These are phyloP conservation scores for Allium cepa DNA, from an alignment of 106 monocot genomes.

Conservation along the genomic window DNA sequence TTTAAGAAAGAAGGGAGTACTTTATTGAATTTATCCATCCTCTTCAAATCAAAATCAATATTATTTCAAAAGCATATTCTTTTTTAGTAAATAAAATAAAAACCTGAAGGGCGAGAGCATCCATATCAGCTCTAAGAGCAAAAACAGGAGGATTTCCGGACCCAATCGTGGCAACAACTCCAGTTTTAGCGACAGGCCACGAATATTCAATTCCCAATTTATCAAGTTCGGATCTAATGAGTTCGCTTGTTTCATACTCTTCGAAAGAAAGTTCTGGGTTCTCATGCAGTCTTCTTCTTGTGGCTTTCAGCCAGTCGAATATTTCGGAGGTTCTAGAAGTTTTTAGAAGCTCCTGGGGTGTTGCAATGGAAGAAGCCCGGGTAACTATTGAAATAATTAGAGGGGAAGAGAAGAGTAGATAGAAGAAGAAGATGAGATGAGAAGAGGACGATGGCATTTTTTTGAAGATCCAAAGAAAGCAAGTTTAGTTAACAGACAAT, in stretches of 20 bases:
- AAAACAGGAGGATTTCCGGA: constrained; percentile 43
- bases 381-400: background rate
- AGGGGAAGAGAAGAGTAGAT: constrained; percentile 2
- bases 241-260: constrained; percentile 49
- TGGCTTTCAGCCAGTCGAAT: constrained; percentile 30
- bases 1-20: too few relatives aligned
- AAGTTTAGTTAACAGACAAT: too few relatives aligned
- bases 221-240: constrained; percentile 54
- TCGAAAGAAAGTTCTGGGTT: constrained; percentile 60
- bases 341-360: constrained; percentile 6
- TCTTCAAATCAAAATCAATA: background rate
- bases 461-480: too few relatives aligned
- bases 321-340: constrained; percentile 22
- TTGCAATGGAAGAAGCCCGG: background rate
- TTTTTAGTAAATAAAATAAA: background rate
- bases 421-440: background rate
- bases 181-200: constrained; percentile 65
- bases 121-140: constrained; percentile 85
- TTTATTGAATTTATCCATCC: too few relatives aligned
- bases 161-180: constrained; percentile 54
- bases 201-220: constrained; percentile 43
- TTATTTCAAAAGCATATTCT: background rate
- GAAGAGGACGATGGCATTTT: background rate
- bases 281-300: constrained; percentile 58
- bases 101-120: constrained; percentile 72